Evolutionary conservation across 192 early-diverging fungal genomes (phyloP).

Genomic region (Coemansia sp.): DNA sequence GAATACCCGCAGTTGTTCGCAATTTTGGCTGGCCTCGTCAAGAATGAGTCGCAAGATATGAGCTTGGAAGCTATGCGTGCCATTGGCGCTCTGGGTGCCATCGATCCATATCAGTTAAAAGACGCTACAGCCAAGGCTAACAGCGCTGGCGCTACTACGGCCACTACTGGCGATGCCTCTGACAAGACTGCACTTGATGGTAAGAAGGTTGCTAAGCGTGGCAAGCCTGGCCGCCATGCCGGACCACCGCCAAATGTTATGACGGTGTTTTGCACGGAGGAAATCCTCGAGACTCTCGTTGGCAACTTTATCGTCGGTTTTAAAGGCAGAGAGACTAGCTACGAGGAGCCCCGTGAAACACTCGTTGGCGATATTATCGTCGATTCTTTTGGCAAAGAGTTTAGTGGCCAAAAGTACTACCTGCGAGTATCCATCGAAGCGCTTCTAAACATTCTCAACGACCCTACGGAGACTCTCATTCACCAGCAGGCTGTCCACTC

Average conservation of each 20-base stretch:
- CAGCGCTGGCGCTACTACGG: background rate
- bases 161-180: background rate
- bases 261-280: constrained; percentile 18
- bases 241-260: constrained; percentile 28
- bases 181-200: background rate
- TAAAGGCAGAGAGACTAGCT: constrained; percentile 9
- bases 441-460: constrained; percentile 83
- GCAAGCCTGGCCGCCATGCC: background rate
- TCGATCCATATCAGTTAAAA: constrained; percentile 83
- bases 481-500: constrained; percentile 88
- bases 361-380: constrained; percentile 19
- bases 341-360: constrained; percentile 4
- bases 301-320: constrained; percentile 16
- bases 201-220: background rate
- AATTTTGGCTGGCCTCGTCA: constrained; percentile 76
- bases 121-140: background rate
- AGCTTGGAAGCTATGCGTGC: constrained; percentile 84
- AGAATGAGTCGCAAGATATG: constrained; percentile 76
- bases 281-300: background rate
- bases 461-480: constrained; percentile 75
- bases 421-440: constrained; percentile 87
- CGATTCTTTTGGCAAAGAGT: constrained; percentile 11
- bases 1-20: constrained; percentile 85
- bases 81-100: constrained; percentile 90
- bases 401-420: constrained; percentile 75